phyloP scores from a whole-genome alignment of 2,329 filamentous ascomycete genomes.

The Fusarium proliferatum region DNA sequence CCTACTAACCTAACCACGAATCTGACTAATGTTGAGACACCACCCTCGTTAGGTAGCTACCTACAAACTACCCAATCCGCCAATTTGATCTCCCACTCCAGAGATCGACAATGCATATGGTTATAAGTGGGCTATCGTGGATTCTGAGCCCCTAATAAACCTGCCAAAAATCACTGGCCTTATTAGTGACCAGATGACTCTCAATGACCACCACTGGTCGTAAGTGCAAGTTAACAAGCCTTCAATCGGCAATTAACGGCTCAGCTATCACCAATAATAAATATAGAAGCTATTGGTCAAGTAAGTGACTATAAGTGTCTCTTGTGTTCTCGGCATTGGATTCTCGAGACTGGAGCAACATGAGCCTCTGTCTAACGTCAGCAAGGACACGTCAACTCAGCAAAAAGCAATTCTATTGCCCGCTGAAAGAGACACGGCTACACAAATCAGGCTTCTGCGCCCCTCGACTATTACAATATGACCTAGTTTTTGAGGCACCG shows the following conservation, averaged over 20 bases:
- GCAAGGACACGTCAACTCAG: not conserved
- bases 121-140: not conserved
- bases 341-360: not conserved
- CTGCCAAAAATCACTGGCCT: not conserved
- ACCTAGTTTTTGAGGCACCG: conserved; percentile 12
- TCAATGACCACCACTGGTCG: not conserved
- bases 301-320: not conserved
- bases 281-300: not conserved
- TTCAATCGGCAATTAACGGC: not conserved
- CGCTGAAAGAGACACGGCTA: not conserved
- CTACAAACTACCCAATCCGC: not conserved
- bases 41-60: not conserved
- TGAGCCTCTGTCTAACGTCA: not conserved
- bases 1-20: not conserved
- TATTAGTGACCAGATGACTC: not conserved
- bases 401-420: not conserved
- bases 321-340: not conserved
- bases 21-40: conserved; percentile 26
- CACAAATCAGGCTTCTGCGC: not conserved
- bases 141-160: not conserved
- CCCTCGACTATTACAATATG: not conserved
- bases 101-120: not conserved
- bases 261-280: not conserved
- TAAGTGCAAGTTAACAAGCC: not conserved
- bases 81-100: not conserved